Evolutionary conservation across 345 rosid species (phyloP), one percentile per base, ranked within the genome.

Genomic region (Toxicodendron radicans): DNA sequence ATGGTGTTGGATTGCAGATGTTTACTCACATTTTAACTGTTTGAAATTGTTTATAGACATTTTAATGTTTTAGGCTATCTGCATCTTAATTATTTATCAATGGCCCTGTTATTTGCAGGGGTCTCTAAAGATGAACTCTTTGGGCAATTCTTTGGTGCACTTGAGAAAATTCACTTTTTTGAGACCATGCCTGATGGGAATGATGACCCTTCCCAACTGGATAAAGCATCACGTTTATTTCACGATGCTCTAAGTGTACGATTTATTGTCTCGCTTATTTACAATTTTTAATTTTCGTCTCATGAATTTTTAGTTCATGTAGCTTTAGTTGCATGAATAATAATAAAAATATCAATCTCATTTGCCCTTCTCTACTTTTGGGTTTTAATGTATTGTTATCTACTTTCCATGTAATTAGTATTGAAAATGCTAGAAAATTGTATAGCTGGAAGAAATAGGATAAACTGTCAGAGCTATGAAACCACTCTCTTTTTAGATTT

Each of bases 141-240:
- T 81, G 94, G 90, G 32, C 91, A 90, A 73, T 85, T 91, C 80
- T 79, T 91, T 79, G 86, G 86, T 66, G 98, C 97, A 45, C 95
- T 94, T 64, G 97, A 94, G 84, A 89, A 87, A 81, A 70, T 80
- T 20, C 83, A 84, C 76, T 90, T 83, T 78, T 83, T 94, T 33
- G 86, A 68, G 75, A 54, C 73, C 49, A 74, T 80, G 46, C 78
- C 88, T 62, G 90, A 88, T 48, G 95, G 92, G 61, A 88, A 73
- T 35, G 95, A 91, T 71, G 97, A 91, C 65, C 80, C 89, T 73
- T 74, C 77, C 64, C 91, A 81, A 78, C 76, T 94, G 64, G 97
- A 90, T 64, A 90, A 83, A 82, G 97, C 95, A 71, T 84, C 95
- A 10, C 67, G 43, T 30, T 63, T 91, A 73, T 94, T 94, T 85